Conservation (phyloP, 75 land plant genomes). For the Selaginella moellendorffii region DNA sequence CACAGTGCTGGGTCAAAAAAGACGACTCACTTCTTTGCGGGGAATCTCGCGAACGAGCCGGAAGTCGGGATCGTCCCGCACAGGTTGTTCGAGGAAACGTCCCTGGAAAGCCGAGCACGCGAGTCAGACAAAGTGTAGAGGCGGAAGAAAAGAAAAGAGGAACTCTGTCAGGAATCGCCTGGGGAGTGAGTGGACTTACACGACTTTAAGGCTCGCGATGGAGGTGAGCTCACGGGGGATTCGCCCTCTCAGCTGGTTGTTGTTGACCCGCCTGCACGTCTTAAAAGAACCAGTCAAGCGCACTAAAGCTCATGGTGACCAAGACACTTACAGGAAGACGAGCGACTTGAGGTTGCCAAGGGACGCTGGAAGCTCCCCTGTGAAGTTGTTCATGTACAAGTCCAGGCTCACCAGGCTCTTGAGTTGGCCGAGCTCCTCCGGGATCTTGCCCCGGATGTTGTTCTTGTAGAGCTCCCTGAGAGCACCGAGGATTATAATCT, state of each 20-base stretch:
- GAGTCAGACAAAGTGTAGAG: not conserved
- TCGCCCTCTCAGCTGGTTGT: slow-evolving; percentile 57
- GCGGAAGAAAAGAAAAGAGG: not conserved
- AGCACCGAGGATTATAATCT: no score
- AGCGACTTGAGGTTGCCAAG: slow-evolving; percentile 75
- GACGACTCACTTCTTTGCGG: slow-evolving; percentile 53
- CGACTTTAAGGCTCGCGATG: slow-evolving; percentile 63
- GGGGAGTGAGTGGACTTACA: slow-evolving; percentile 65
- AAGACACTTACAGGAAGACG: slow-evolving; percentile 68
- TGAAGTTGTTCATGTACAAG: slow-evolving; percentile 77
- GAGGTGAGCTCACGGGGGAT: slow-evolving; percentile 61
- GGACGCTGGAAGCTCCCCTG: slow-evolving; percentile 68
- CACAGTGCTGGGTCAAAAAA: not conserved
- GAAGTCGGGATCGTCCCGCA: slow-evolving; percentile 90
- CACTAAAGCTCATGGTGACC: not conserved
- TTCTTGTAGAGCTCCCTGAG: slow-evolving; percentile 92
- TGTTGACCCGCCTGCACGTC: slow-evolving; percentile 65
- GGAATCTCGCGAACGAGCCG: slow-evolving; percentile 79
- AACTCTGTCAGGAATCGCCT: not conserved
- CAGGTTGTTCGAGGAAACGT: slow-evolving; percentile 71
- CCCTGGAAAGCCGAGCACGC: slow-evolving; percentile 37
- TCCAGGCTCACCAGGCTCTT: slow-evolving; percentile 90
- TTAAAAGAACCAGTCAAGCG: not conserved
- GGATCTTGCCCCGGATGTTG: slow-evolving; percentile 73
- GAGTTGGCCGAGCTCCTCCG: slow-evolving; percentile 73